Evolutionary conservation across 2,329 filamentous ascomycete species (phyloP).

Genomic region (Alternaria tenuissima): DNA sequence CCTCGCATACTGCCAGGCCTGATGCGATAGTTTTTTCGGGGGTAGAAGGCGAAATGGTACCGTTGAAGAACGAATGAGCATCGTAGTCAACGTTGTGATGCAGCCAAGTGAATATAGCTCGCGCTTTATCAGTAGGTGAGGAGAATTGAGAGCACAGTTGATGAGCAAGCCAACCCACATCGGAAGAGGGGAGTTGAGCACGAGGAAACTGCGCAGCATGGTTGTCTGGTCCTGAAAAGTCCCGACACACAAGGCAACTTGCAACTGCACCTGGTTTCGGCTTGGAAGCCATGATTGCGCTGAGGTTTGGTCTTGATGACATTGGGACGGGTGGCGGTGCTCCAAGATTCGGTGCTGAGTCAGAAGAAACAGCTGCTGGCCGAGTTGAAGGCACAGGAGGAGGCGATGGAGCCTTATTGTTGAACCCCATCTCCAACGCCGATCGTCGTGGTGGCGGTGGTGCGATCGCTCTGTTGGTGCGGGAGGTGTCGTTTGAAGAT

Average conservation of each 20-base stretch:
- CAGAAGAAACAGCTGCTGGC: constrained; percentile 20
- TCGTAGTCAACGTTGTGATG: constrained; percentile 95
- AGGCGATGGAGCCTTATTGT: constrained; percentile 53
- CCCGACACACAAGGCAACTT: constrained; percentile 79
- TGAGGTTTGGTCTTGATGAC: constrained; percentile 65
- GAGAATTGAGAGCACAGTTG: constrained; percentile 81
- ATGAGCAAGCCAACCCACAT: constrained; percentile 76
- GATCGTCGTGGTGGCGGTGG: constrained; percentile 53
- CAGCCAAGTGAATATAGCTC: constrained; percentile 92
- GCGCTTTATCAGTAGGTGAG: constrained; percentile 87
- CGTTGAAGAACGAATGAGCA: constrained; percentile 77
- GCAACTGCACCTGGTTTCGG: constrained; percentile 39
- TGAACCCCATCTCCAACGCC: constrained; percentile 58
- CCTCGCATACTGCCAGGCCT: constrained; percentile 88
- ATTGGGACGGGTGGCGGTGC: constrained; percentile 62
- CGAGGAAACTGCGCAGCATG: constrained; percentile 81
- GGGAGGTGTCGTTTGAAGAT: constrained; percentile 14
- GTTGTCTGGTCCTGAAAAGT: constrained; percentile 82
- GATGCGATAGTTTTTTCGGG: constrained; percentile 76
- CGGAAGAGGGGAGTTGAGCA: constrained; percentile 71
- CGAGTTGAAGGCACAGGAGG: constrained; percentile 41
- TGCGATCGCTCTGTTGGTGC: constrained; percentile 23
- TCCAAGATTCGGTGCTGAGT: constrained; percentile 20
- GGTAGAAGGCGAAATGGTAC: constrained; percentile 70
- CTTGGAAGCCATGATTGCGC: constrained; percentile 60